Evolutionary conservation across 1,284 basidiomycete species (phyloP), one percentile per base, ranked within the genome.

Genomic region (Fistulina hepatica): DNA sequence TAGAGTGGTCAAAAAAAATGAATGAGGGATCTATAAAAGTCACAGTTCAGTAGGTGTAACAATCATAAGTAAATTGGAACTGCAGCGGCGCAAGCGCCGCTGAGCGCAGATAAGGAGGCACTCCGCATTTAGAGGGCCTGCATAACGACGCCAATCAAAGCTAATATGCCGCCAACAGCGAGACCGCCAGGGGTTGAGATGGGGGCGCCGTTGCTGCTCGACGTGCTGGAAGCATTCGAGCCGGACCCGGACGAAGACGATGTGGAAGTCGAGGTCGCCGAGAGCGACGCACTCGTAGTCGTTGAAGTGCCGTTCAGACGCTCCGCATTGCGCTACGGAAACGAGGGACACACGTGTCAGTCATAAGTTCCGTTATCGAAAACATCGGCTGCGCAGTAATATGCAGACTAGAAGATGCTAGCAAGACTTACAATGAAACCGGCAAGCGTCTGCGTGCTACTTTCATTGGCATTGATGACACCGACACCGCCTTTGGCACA

Each of bases 401-500:
- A 11, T n/a, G 9, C 9, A 25, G 9, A 25, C n/a, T 9, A 25
- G 24, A 25, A 9, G n/a, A 9, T 9, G 9, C n/a, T 25, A 9
- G 9, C 24, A 11, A 19, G 3, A 31, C 28, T 31, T 13, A 31
- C 28, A 16, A 15, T 16, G 28, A 31, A 31, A 8, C 15, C 28
- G 10, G 15, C 28, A 13, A 31, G 13, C 15, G 15, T 31, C 28
- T 31, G 15, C 15, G 15, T 16, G 13, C 19, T 19, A 19, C 28
- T 31, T 13, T 31, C 28, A 15, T 31, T 31, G 40, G 60, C 46
- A 49, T 79, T 78, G 46, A 78, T 73, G 2, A 57, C 75, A 34
- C 75, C 76, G 24, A 78, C 74, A 21, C 72, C 74, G 35, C 74
- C 76, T 35, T 62, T 41, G 3, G 58, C 63, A 52, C 76, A 79